Percentiles rank a stretch among this genome's conserved stretches.
Evolutionary conservation across 192 early-diverging fungal species (phyloP).

Genomic region (Ambispora gerdemannii): DNA sequence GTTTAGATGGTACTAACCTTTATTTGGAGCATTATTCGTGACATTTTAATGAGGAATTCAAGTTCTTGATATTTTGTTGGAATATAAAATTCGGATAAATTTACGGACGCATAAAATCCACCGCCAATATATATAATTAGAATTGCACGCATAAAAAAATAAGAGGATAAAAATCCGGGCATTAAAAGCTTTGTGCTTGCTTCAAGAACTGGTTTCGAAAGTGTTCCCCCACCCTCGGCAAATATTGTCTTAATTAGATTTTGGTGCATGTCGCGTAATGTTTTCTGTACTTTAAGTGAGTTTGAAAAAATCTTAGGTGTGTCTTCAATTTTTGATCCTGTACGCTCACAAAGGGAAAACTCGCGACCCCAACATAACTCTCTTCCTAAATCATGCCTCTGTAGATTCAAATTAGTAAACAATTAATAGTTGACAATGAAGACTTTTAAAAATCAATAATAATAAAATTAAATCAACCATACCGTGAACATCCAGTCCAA

Average conservation of each 20-base stretch:
- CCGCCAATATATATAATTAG: constrained; percentile 24
- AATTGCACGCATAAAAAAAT: constrained; percentile 29
- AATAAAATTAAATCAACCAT: constrained; percentile 17
- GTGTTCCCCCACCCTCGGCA: neutral
- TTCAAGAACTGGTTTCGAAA: constrained; percentile 20
- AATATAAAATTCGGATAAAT: constrained; percentile 28
- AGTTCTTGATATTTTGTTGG: constrained; percentile 26
- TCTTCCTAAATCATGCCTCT: constrained; percentile 24
- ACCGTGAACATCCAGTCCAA: constrained; percentile 29
- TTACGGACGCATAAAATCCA: constrained; percentile 22
- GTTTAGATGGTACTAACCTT: constrained; percentile 25
- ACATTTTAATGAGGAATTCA: constrained; percentile 18
- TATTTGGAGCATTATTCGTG: constrained; percentile 24
- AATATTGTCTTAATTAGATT: constrained; percentile 21
- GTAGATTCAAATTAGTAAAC: constrained; percentile 12
- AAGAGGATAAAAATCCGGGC: constrained; percentile 24
- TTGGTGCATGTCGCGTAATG: constrained; percentile 28
- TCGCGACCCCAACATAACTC: constrained; percentile 27
- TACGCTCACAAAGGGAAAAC: constrained; percentile 29
- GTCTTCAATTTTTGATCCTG: constrained; percentile 20
- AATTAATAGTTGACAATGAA: constrained; percentile 22
- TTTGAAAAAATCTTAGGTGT: constrained; percentile 20
- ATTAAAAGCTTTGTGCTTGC: constrained; percentile 14
- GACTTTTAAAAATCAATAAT: constrained; percentile 1
- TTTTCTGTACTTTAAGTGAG: constrained; percentile 26